Evolutionary conservation across 768 basidiomycete species (phyloP), one percentile per base, ranked within the genome.

Genomic region (Mycena venus): DNA sequence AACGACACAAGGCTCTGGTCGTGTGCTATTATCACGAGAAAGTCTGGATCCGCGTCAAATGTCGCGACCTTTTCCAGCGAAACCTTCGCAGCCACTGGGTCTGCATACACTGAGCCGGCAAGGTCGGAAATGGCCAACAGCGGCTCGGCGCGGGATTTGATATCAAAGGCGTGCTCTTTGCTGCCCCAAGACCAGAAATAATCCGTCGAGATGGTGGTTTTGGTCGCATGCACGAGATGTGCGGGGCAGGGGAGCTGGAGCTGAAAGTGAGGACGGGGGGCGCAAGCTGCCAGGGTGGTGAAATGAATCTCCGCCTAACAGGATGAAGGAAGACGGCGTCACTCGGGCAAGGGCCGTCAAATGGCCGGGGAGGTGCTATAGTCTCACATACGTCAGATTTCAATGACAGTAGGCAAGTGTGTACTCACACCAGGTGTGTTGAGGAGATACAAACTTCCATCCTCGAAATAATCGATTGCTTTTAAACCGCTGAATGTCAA

Each of bases 281-380:
- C 72, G 21, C n/a, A n/a, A 74, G 38, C 38, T 65, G 61, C 75
- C 75, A 2, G 59, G 36, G 65, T 77, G 72, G 68, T 77, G 75
- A 9, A 38, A 34, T 8, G 63, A 32, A 38, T 77, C 75, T 3
- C 63, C 73, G 17, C 68, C 75, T 5, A 77, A 51, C 2, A 77
- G 29, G 63, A 74, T 53, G 55, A 77, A 77, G 12, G 68, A 70
- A 6, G 72, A 68, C 1, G 68, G 59, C 14, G 73, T 74, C 29
- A 72, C 70, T 15, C 76, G 73, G n/a, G 70, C 76, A 8, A 77
- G 65, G 44, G 44, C 73, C 4, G 51, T 63, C n/a, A 77, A 14
- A 42, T 77, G 76, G 3, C 75, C 75, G 3, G 65, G 34, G 34
- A 70, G 58, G 44, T 74, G 76, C 76, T 77, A n/a, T 17, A 25